Conservation (phyloP, 257 asterid genomes). For the Przewalskia tangutica region DNA sequence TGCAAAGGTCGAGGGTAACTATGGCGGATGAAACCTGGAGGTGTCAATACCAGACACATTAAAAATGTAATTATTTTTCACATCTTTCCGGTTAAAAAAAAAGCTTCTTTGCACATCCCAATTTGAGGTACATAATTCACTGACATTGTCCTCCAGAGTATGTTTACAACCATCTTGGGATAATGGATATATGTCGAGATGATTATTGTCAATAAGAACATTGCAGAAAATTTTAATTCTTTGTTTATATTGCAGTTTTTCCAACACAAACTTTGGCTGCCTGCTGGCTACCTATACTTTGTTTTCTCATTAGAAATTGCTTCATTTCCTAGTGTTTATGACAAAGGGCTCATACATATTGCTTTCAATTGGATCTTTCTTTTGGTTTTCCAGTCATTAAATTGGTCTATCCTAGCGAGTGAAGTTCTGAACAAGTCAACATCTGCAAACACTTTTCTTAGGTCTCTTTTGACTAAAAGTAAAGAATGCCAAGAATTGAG, state of each 20-base stretch:
- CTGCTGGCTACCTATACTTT: not conserved
- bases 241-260: not conserved
- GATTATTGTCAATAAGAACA: not conserved
- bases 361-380: not conserved
- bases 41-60: conserved; percentile 3
- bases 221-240: not conserved
- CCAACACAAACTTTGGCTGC: not conserved
- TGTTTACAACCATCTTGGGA: not conserved
- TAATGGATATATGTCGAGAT: not conserved
- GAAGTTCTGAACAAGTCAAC: not conserved
- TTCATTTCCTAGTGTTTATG: too few relatives aligned
- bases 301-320: not conserved
- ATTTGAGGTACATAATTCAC: conserved; percentile 14
- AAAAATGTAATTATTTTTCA: conserved; percentile 31
- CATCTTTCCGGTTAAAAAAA: not conserved
- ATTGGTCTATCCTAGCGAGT: not conserved
- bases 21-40: not conserved
- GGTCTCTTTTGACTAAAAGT: not conserved
- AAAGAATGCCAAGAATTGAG: not conserved
- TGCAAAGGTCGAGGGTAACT: conserved; percentile 20
- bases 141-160: not conserved
- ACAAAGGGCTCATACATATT: too few relatives aligned
- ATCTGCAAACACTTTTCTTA: not conserved
- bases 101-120: conserved; percentile 1
- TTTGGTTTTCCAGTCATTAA: not conserved